A percentile compares a stretch with the other conserved stretches of the same genome.
These are phyloP conservation scores for Teunomyces kruisii DNA, from an alignment of 805 yeast genomes.

Conservation along the genomic window DNA sequence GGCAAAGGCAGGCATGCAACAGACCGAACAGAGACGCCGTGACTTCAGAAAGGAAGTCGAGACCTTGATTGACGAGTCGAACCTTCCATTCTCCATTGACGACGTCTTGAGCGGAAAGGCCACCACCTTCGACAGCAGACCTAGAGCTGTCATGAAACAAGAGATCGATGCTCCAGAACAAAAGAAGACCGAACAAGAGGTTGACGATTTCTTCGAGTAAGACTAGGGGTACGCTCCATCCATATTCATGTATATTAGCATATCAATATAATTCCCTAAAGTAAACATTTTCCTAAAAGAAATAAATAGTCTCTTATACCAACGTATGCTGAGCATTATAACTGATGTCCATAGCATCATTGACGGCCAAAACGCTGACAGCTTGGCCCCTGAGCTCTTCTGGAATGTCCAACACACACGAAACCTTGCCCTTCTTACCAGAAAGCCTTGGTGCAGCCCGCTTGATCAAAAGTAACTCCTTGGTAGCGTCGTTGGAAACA, in stretches of 20 bases:
- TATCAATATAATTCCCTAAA: not conserved
- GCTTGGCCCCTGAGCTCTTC: constrained; percentile 46
- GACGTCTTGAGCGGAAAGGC: constrained; percentile 44
- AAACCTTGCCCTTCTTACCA: constrained; percentile 38
- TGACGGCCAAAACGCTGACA: constrained; percentile 51
- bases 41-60: constrained; percentile 51
- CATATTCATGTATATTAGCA: constrained; percentile 3
- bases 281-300: too few species aligned
- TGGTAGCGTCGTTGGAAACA: constrained; percentile 46
- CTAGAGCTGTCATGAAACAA: constrained; percentile 14
- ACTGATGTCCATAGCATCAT: constrained; percentile 64
- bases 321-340: constrained; percentile 25
- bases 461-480: constrained; percentile 64
- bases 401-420: constrained; percentile 50
- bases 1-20: constrained; percentile 41
- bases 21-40: constrained; percentile 44
- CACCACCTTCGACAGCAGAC: constrained; percentile 13
- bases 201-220: constrained; percentile 30
- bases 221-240: too few species aligned
- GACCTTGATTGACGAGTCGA: constrained; percentile 49
- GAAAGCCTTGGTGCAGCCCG: constrained; percentile 64
- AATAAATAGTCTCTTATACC: too few species aligned
- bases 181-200: constrained; percentile 16
- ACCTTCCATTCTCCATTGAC: constrained; percentile 52
- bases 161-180: constrained; percentile 49